Evolutionary conservation across 495 filamentous ascomycete genomes (phyloP), one percentile per base, ranked within the genome.

Genomic region (Penicillium silybi): DNA sequence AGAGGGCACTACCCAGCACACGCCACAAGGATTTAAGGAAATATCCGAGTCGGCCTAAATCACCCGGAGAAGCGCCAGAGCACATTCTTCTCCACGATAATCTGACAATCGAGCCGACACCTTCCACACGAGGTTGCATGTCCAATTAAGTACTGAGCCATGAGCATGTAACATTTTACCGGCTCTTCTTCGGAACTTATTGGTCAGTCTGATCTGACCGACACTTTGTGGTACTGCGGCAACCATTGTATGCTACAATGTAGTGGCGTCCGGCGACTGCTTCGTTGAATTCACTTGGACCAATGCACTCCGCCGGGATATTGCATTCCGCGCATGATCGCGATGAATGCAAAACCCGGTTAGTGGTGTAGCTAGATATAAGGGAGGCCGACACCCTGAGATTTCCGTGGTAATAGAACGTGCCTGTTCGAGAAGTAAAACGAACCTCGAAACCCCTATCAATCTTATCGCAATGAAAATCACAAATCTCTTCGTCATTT

Each of bases 401-500:
- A 13, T 32, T 11, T 10, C n/a, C n/a, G n/a, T n/a, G n/a, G n/a
- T n/a, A n/a, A n/a, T 15, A 3, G 1, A 13, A 13, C 29, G 8
- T 32, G 29, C 11, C 10, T 32, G 11, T 32, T 32, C 29, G 29
- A 32, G 4, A 32, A 32, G 11, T 13, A 32, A 13, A 32, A 10
- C 29, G 29, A 13, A 32, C 11, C 10, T 13, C 10, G 11, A 13
- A 32, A 13, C 10, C 1, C 29, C 13, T 3, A 41, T 43, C 32
- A 11, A 45, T 22, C 13, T 13, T 25, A 27, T 13, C 48, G 65
- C 39, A 19, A 63, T 64, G 57, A 46, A 48, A 42, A 8, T 50
- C 29, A 34, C 18, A 44, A 34, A 0, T 3, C 19, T 41, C 22
- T 26, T 41, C 3, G 1, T 53, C 32, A 18, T 57, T n/a, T 26